Evolutionary conservation across 441 rosid species (phyloP).

Genomic region (Pelargonium australe): DNA sequence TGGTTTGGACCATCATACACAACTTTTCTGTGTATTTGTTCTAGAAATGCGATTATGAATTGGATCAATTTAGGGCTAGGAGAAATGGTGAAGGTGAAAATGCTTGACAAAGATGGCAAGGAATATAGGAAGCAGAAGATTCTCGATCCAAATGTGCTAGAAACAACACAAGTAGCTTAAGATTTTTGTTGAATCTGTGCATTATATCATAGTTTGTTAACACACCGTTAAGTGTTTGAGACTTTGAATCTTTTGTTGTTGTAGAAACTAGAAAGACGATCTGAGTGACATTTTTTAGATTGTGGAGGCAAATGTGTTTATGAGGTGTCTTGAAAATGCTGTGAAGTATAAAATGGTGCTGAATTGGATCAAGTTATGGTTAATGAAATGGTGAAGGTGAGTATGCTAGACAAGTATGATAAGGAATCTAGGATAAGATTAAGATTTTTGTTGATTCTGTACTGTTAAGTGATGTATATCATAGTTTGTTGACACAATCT

Average conservation of each 20-base stretch:
- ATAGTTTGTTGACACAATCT: too few species aligned
- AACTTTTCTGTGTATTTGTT: slow-evolving; percentile 95
- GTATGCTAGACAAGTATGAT: slow-evolving; percentile 16
- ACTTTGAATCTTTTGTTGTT: too few species aligned
- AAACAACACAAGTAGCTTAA: too few species aligned
- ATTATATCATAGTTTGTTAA: too few species aligned
- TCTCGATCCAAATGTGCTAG: slow-evolving; percentile 26
- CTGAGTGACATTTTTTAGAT: slow-evolving; percentile 47
- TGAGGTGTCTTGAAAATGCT: slow-evolving; percentile 51
- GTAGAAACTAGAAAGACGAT: slow-evolving; percentile 35
- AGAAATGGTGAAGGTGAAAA: slow-evolving; percentile 22
- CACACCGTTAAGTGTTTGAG: too few species aligned
- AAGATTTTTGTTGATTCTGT: too few species aligned
- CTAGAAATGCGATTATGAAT: slow-evolving; percentile 61
- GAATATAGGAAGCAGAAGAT: slow-evolving; percentile 63
- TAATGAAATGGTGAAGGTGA: slow-evolving; percentile 25
- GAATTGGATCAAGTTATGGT: slow-evolving; percentile 52
- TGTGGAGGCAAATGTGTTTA: slow-evolving; percentile 43
- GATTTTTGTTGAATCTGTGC: too few species aligned
- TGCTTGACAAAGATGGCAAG: slow-evolving; percentile 24
- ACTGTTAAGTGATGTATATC: too few species aligned
- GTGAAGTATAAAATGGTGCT: slow-evolving; percentile 65
- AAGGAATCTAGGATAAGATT: slow-evolving; percentile 50
- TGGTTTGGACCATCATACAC: slow-evolving; percentile 43
- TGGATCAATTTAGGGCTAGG: slow-evolving; percentile 53